Evolutionary conservation across 306 rosid species (phyloP), one percentile per base, ranked within the genome.

Genomic region (Albizia julibrissin): DNA sequence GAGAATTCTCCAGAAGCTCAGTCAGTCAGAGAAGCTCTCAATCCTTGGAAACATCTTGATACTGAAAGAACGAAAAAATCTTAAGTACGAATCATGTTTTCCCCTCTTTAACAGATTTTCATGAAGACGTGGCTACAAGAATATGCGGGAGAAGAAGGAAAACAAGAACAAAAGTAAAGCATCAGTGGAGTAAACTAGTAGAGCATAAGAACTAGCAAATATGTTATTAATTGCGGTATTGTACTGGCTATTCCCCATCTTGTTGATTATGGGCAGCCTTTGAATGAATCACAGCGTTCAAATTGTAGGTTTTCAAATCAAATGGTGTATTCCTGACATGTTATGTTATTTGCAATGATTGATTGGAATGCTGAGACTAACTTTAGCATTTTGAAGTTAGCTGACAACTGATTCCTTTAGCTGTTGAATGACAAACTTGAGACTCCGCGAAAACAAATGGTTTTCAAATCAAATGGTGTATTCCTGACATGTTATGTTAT

Each of bases 1-100:
- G 94, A 91, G 80, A 87, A 18, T 75, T 91, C 89, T 0, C 85
- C 90, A 0, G 94, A 89, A 87, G 91, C 94, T 85, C 87, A 84
- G 47, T 29, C 49, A 68, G 72, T 37, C 72, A 68, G 72, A 33
- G 72, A 34, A 9, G 47, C 47, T 10, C 72, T 68, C 47, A 68
- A 68, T 68, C 72, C 72, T 37, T 68, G 47, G 72, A 68, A 68
- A 68, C 72, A 68, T 37, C 8, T 37, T 37, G 72, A 68, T 68
- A 29, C 72, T 68, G 72, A 68, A 68, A 68, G 27, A 68, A 37
- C 29, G 3, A 68, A 37, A 68, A 68, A 19, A 37, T 68, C 72
- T 21, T 10, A 21, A 33, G 71, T 33, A 66, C 8, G 47, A 8
- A 37, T 5, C 13, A 19, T 68, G 21, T 33, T 67, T 18, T 8